phyloP scores from a whole-genome alignment of 2,329 filamentous ascomycete species.

The Aspergillus proliferans region DNA sequence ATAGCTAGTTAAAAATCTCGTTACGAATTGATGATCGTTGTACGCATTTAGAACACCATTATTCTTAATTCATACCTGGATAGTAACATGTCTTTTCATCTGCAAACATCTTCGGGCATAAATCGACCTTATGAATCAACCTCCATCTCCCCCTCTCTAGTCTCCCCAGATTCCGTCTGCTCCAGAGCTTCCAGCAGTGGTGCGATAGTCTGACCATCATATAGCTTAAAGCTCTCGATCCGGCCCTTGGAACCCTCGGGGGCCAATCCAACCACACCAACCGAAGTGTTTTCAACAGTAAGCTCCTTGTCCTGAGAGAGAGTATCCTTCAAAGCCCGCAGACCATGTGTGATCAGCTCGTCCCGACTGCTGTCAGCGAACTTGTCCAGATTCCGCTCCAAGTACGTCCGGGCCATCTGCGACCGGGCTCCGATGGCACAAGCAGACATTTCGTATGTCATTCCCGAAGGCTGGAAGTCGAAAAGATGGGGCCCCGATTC shows the following conservation, averaged over 20 bases:
- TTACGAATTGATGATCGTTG: neutral
- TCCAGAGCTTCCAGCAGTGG: conserved; percentile 72
- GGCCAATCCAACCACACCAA: conserved; percentile 70
- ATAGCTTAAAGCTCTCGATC: conserved; percentile 79
- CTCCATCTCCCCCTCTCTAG: conserved; percentile 47
- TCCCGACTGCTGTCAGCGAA: conserved; percentile 73
- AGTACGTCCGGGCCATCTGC: conserved; percentile 96
- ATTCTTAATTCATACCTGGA: conserved; percentile 5
- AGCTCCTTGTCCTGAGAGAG: conserved; percentile 95
- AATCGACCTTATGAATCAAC: conserved; percentile 43
- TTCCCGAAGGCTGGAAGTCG: conserved; percentile 93
- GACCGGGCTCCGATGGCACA: conserved; percentile 93
- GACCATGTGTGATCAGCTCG: conserved; percentile 82
- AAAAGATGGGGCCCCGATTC: conserved; percentile 92
- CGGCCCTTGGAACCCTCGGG: conserved; percentile 47
- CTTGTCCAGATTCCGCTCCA: conserved; percentile 82
- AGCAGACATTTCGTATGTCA: conserved; percentile 95
- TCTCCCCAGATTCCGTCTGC: conserved; percentile 39
- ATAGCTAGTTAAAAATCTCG: neutral
- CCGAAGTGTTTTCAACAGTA: conserved; percentile 92
- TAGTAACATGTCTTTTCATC: conserved; percentile 5
- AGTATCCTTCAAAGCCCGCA: conserved; percentile 89
- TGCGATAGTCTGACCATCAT: conserved; percentile 80
- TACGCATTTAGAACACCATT: neutral
- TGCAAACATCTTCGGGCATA: conserved; percentile 26